Evolutionary conservation across 768 basidiomycete genomes (phyloP), one percentile per base, ranked within the genome.

Genomic region (Tylopilus subfusipes): DNA sequence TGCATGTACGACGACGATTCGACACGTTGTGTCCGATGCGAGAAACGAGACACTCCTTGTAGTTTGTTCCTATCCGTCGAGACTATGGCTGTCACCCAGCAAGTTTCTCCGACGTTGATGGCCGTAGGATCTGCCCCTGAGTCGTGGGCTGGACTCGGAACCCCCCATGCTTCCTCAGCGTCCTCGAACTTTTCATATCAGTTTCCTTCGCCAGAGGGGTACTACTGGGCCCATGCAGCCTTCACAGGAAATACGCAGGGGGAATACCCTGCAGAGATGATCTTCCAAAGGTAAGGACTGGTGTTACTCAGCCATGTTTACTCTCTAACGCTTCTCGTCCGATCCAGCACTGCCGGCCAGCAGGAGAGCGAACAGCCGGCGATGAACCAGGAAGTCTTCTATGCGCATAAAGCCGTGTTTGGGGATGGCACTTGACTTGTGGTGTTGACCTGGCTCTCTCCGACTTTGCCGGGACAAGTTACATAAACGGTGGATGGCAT

Each of bases 1-100:
- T 67, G 66, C 48, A 24, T 30, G 1, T 66, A 64, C 56, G 52
- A 59, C 24, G 56, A 36, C 27, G 29, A 48, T 16, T 57, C 62
- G 8, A 42, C 38, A 5, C 38, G 49, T 0, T 67, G 66, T 27
- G 12, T 12, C 39, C 67, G 62, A 44, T 67, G 66, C 42, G 50
- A 54, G 48, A 55, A 31, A 42, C 50, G 48, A 10, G 11, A 51
- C 14, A 44, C 21, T 0, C 8, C 6, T 0, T 68, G 66, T 36
- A 68, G 67, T 10, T 24, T 62, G 31, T 68, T 62, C 22, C 7
- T 31, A 9, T 29, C 55, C 19, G 39, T 38, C 5, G 53, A 61
- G 31, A 50, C 54, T 3, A 21, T 49, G 13, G 25, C 42, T 21
- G 11, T 21, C 19, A 24, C 43, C 22, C 52, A 64, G 42, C 59